Conservation (phyloP, 2,329 filamentous ascomycete species). For the Fusarium pseudograminearum region DNA sequence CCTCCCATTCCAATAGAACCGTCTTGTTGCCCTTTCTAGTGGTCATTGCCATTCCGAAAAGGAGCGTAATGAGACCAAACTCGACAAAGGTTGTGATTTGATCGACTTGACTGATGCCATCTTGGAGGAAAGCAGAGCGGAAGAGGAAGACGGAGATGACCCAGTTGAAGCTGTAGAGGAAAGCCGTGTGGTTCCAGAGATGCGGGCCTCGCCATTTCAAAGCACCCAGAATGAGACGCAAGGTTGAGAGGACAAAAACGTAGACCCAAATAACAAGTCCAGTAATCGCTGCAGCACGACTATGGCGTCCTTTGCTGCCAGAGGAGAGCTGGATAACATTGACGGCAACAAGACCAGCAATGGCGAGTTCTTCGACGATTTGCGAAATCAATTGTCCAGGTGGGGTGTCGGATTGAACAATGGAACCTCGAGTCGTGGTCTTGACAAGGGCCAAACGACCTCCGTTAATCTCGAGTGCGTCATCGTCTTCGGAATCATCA, state of each 20-base stretch:
- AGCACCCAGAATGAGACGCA: slow-evolving; percentile 76
- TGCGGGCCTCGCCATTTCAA: slow-evolving; percentile 75
- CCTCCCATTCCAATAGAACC: slow-evolving; percentile 89
- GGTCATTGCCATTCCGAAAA: slow-evolving; percentile 80
- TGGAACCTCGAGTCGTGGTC: slow-evolving; percentile 71
- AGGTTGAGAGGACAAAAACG: slow-evolving; percentile 76
- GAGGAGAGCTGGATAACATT: slow-evolving; percentile 74
- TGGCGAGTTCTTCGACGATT: slow-evolving; percentile 78
- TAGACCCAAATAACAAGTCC: slow-evolving; percentile 85
- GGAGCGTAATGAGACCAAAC: slow-evolving; percentile 78
- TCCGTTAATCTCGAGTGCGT: slow-evolving; percentile 66
- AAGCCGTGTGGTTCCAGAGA: slow-evolving; percentile 93
- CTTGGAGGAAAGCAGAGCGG: slow-evolving; percentile 86
- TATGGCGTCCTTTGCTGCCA: slow-evolving; percentile 68
- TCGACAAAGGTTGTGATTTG: slow-evolving; percentile 76
- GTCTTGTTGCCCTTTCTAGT: slow-evolving; percentile 93
- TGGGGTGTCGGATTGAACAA: slow-evolving; percentile 81
- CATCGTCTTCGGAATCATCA: slow-evolving; percentile 67
- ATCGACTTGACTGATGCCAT: slow-evolving; percentile 68
- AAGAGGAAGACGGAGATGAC: slow-evolving; percentile 80
- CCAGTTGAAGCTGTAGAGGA: slow-evolving; percentile 87
- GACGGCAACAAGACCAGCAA: slow-evolving; percentile 77
- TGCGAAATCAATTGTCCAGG: slow-evolving; percentile 77
- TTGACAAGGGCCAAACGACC: slow-evolving; percentile 70
- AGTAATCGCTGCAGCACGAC: slow-evolving; percentile 70